Conservation (phyloP, 2,329 filamentous ascomycete genomes). For the Nigrospora osmanthi region DNA sequence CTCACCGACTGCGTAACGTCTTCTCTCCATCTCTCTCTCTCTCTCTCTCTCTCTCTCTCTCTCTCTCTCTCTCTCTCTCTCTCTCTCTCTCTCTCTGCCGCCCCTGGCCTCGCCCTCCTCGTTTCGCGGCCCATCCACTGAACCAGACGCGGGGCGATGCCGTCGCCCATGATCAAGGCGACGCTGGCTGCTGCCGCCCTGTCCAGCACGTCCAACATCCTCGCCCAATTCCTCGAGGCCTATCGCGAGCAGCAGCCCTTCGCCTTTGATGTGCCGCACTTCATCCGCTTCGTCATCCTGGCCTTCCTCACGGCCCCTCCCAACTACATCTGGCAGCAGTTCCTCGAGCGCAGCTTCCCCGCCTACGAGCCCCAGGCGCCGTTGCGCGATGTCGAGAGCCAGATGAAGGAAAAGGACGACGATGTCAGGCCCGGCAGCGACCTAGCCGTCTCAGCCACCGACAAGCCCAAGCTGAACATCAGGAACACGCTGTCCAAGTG, state of each 20-base stretch:
- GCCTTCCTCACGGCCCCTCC: slow-evolving; percentile 46
- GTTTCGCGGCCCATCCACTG: neutral
- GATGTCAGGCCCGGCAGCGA: neutral
- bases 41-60: no score
- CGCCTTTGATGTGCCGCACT: slow-evolving; percentile 35
- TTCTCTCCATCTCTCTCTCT: neutral
- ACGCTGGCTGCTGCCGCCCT: slow-evolving; percentile 45
- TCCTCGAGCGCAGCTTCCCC: slow-evolving; percentile 44
- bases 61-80: neutral
- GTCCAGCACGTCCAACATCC: slow-evolving; percentile 44
- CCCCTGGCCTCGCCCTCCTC: no score
- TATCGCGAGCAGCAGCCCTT: slow-evolving; percentile 34
- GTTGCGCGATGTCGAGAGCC: slow-evolving; percentile 16
- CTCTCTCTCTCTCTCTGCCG: neutral
- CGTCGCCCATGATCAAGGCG: slow-evolving; percentile 41
- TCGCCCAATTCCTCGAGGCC: slow-evolving; percentile 45
- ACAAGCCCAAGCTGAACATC: slow-evolving; percentile 27
- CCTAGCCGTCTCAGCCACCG: slow-evolving; percentile 8
- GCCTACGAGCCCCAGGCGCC: slow-evolving; percentile 24
- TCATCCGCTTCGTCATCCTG: slow-evolving; percentile 46
- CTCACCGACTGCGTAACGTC: no score
- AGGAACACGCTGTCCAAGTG: slow-evolving; percentile 37
- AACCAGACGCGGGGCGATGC: slow-evolving; percentile 24
- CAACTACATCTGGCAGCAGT: slow-evolving; percentile 51
- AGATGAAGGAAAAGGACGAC: slow-evolving; percentile 21